Evolutionary conservation across 768 basidiomycete species (phyloP).

Genomic region (Boletellus emodensis): DNA sequence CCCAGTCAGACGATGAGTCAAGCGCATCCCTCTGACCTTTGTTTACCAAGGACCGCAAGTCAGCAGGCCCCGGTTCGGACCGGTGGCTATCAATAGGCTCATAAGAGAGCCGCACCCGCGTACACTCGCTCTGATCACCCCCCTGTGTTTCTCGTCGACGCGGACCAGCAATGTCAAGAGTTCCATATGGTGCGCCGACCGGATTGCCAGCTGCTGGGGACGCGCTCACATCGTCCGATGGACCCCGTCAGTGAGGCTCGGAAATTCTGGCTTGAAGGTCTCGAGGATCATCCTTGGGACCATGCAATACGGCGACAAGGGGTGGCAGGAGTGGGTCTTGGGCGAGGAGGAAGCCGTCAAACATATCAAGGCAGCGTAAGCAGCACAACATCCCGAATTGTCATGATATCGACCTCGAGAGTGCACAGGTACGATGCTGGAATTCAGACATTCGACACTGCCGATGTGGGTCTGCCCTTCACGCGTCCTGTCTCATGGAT

Average conservation of each 20-base stretch:
- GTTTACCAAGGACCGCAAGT: no score
- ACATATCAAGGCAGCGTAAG: slow-evolving; percentile 47
- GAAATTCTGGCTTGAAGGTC: slow-evolving; percentile 47
- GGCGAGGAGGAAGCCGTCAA: slow-evolving; percentile 43
- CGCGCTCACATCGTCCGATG: background rate
- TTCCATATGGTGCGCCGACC: slow-evolving; percentile 32
- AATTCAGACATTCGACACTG: slow-evolving; percentile 35
- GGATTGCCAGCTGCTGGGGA: background rate
- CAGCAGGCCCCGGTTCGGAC: no score
- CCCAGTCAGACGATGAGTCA: no score
- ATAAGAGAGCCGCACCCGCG: no score
- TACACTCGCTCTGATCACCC: no score
- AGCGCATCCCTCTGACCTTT: no score
- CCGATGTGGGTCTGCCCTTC: slow-evolving; percentile 23
- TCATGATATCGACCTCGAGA: background rate
- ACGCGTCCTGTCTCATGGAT: background rate
- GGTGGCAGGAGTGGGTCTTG: slow-evolving; percentile 54
- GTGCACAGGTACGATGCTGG: slow-evolving; percentile 32
- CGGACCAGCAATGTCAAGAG: slow-evolving; percentile 19
- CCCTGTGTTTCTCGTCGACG: no score
- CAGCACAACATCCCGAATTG: background rate
- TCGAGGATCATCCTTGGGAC: slow-evolving; percentile 49
- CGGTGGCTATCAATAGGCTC: slow-evolving; percentile 12
- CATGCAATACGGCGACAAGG: slow-evolving; percentile 42
- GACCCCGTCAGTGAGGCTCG: slow-evolving; percentile 35